phyloP scores from a whole-genome alignment of 768 basidiomycete genomes.

The Russula abietina region DNA sequence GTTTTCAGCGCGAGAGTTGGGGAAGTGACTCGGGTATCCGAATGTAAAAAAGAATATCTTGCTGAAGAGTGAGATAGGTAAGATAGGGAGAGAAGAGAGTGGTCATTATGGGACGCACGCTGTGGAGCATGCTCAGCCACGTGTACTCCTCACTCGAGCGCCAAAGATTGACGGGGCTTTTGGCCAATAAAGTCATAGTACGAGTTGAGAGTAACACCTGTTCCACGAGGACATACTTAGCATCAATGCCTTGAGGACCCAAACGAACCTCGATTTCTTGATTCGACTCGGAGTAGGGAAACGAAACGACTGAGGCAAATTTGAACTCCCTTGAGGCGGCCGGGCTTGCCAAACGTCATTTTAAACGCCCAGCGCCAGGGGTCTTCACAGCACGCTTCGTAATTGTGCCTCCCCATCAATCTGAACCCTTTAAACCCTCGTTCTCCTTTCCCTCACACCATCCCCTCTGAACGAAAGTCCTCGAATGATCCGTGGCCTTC shows the following conservation, averaged over 20 bases:
- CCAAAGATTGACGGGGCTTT: conserved; percentile 82
- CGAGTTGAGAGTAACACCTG: conserved; percentile 58
- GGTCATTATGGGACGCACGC: conserved; percentile 41
- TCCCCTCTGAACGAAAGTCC: too few species aligned
- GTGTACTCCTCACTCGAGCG: conserved; percentile 70
- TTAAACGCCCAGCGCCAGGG: too few species aligned
- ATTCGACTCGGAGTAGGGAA: conserved; percentile 1
- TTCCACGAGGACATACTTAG: conserved; percentile 89
- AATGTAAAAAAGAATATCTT: conserved; percentile 85
- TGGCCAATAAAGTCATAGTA: conserved; percentile 78
- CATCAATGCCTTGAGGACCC: conserved; percentile 69
- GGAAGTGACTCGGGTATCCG: conserved; percentile 88
- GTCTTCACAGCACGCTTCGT: too few species aligned
- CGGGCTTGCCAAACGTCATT: too few species aligned
- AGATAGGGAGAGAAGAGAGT: conserved; percentile 4
- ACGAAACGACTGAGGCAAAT: conserved; percentile 11
- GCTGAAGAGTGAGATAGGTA: conserved; percentile 37
- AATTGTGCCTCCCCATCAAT: too few species aligned
- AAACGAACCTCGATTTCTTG: conserved; percentile 84
- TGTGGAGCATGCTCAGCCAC: conserved; percentile 53
- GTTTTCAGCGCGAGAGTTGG: conserved; percentile 72
- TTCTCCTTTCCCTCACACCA: too few species aligned
- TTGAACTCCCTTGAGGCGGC: too few species aligned
- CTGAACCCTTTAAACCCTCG: too few species aligned
- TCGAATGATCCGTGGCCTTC: too few species aligned